These are phyloP conservation scores for Cladosporium sphaerospermum DNA, from an alignment of 2,329 filamentous ascomycete species.

Conservation along the genomic window DNA sequence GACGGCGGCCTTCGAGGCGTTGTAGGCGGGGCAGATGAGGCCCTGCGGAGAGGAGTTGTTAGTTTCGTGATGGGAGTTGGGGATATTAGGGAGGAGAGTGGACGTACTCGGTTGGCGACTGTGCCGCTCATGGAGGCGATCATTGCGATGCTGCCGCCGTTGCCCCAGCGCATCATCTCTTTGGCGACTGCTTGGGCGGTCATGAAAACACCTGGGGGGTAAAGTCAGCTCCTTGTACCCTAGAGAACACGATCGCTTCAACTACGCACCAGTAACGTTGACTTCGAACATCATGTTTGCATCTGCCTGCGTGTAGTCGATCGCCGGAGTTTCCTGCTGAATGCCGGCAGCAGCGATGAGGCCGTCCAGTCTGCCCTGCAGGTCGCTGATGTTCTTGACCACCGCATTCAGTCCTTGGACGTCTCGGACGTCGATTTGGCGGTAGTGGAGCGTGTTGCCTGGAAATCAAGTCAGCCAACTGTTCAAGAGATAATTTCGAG, in stretches of 20 bases:
- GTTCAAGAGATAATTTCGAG: not conserved
- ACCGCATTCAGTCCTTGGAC: slow-evolving; percentile 60
- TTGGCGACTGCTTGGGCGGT: slow-evolving; percentile 57
- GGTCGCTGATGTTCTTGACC: slow-evolving; percentile 61
- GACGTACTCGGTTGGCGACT: slow-evolving; percentile 56
- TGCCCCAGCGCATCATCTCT: slow-evolving; percentile 56
- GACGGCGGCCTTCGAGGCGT: slow-evolving; percentile 69
- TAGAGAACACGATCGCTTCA: not conserved
- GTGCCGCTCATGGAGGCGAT: slow-evolving; percentile 59
- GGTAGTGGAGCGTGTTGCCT: slow-evolving; percentile 61
- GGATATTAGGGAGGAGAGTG: not conserved
- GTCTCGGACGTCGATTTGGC: slow-evolving; percentile 73
- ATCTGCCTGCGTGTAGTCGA: slow-evolving; percentile 66
- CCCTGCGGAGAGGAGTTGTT: slow-evolving; percentile 42
- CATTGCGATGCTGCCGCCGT: slow-evolving; percentile 55
- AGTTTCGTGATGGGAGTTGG: not conserved
- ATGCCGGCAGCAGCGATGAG: slow-evolving; percentile 69
- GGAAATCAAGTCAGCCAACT: not conserved
- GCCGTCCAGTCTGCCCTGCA: slow-evolving; percentile 70
- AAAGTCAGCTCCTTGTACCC: not conserved
- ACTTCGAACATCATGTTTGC: slow-evolving; percentile 58
- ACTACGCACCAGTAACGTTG: slow-evolving; percentile 31
- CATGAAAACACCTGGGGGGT: slow-evolving; percentile 57
- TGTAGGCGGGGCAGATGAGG: slow-evolving; percentile 63
- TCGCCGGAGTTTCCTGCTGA: slow-evolving; percentile 74